Evolutionary conservation across 495 filamentous ascomycete genomes (phyloP), one percentile per base, ranked within the genome.

Genomic region (Penicillium subrubescens): DNA sequence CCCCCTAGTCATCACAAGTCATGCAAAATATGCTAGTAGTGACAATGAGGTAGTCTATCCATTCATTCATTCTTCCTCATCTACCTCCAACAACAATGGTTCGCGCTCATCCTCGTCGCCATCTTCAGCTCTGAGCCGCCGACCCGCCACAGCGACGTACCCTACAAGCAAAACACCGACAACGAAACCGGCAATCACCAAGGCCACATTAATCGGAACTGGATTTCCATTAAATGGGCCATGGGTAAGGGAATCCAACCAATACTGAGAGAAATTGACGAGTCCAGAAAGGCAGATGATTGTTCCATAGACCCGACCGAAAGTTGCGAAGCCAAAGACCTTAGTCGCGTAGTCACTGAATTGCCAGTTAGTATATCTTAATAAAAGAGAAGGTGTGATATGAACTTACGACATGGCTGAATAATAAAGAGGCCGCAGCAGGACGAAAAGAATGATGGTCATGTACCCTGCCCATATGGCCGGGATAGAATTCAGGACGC

Each of bases 241-340:
- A 67, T 97, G 91, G n/a, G 92, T 93, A 59, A 94, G 62, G 59
- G 87, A 88, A 72, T 97, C 94, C 19, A 97, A 78, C 0, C 84
- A 90, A 15, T 88, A 88, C 75, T 97, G 93, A 7, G 83, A 86
- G 71, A 98, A 93, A 73, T 96, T 97, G 60, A 93, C 81, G 5
- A 98, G 73, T 21, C 94, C 94, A 0, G 92, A 88, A 14, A 95
- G 75, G 70, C 94, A 97, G 63, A 97, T 97, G 67, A 96, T 90
- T 3, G 92, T 83, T 8, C 94, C 94, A 75, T 97, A 97, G 43
- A 98, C 92, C 29, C 89, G 94, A 31, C 94, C 94, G 65, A 97
- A 97, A 0, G 93, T 97, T 35, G 87, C 86, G 73, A 96, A 97
- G 25, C 94, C 94, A 73, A 98, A 98, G 35, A 98, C 94, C 74